These are phyloP conservation scores for Silene vulgaris DNA, from an alignment of 179 eudicot genomes.

Conservation along the genomic window DNA sequence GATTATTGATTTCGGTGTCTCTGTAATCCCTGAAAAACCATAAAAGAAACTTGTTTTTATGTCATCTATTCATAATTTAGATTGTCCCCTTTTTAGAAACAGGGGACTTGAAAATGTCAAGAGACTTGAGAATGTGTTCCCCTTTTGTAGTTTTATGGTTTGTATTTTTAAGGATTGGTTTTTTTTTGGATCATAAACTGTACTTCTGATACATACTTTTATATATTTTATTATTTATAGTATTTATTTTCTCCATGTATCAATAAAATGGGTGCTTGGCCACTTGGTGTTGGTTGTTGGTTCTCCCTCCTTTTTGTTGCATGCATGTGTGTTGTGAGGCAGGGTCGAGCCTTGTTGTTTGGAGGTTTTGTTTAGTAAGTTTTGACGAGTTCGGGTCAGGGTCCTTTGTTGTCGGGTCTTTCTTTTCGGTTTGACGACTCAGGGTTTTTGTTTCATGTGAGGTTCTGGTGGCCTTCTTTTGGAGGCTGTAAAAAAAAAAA, in stretches of 20 bases:
- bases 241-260: not conserved
- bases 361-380: no score
- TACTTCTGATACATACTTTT: constrained; percentile 16
- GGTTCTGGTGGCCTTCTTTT: no score
- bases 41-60: constrained; percentile 20
- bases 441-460: no score
- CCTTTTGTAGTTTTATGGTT: constrained; percentile 21
- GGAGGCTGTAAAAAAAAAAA: no score
- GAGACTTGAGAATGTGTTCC: constrained; percentile 23
- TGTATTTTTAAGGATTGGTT: not conserved
- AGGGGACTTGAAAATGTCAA: constrained; percentile 26
- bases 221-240: not conserved
- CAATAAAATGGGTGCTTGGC: constrained; percentile 12
- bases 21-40: constrained; percentile 30
- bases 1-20: constrained; percentile 26
- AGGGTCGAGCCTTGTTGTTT: no score
- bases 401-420: no score
- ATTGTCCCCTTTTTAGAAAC: constrained; percentile 21
- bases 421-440: no score
- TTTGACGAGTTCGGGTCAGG: no score
- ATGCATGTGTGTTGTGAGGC: no score
- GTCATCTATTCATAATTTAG: constrained; percentile 27
- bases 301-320: no score
- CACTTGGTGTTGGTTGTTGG: no score
- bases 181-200: constrained; percentile 1